Evolutionary conservation across 768 basidiomycete genomes (phyloP), one percentile per base, ranked within the genome.

Genomic region (Chalciporus pseudorubinellus): DNA sequence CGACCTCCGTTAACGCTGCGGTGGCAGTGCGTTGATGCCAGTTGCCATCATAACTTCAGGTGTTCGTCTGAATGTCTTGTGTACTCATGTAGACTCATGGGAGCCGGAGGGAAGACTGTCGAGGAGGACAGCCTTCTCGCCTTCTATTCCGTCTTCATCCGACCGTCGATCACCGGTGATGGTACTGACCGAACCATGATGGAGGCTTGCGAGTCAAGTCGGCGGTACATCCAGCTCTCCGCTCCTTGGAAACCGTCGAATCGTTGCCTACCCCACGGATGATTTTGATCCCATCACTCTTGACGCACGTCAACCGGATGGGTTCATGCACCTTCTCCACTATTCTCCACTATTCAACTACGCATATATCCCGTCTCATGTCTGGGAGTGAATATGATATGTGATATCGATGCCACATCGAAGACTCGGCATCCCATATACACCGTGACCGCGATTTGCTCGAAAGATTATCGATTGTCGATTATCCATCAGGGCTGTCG

Each of bases 161-260:
- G 34, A 8, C 34, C 34, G 3, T 36, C 34, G 14, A n/a, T 36
- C 34, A 36, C 14, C 9, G 34, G 6, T 36, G 34, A 36, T 36
- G 34, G 34, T 36, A 16, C 16, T n/a, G 6, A 16, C 3, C 34
- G 34, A 10, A 36, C 71, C 12, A 54, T 72, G 3, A 71, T 72
- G 26, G 72, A 73, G 51, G 70, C 72, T 13, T 57, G 67, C 12
- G 39, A 54, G 13, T 57, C 62, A 1, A 70, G 72, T 22, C 72
- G 72, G 70, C 71, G 63, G 60, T 73, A 73, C 51, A n/a, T n/a
- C n/a, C n/a, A 65, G 64, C 34, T 64, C 71, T 29, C 62, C 59
- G 24, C 59, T 72, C 19, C 59, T 67, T 2, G 38, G 59, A 40
- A 55, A 56, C 24, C 64, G 55, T 14, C 66, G 72, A 3, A 44